These are phyloP conservation scores for Candida quercuum DNA, from an alignment of 805 yeast species.

Conservation along the genomic window DNA sequence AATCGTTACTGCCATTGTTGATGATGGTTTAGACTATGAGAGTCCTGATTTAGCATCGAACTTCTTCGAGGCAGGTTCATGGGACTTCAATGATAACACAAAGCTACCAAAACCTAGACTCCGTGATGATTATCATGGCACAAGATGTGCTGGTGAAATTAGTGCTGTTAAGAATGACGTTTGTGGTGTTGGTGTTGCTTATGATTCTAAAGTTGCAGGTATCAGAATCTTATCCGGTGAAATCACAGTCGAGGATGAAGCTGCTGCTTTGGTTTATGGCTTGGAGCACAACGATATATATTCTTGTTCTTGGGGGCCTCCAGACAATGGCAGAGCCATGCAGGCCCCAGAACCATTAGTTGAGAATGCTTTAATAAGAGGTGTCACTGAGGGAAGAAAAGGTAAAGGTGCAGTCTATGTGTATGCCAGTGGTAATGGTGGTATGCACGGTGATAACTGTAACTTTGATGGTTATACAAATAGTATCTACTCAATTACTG, in stretches of 20 bases:
- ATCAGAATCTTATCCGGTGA: conserved; percentile 80
- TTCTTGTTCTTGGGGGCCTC: conserved; percentile 98
- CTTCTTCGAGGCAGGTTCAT: conserved; percentile 76
- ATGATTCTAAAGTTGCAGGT: conserved; percentile 79
- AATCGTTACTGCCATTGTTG: conserved; percentile 81
- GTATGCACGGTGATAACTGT: conserved; percentile 76
- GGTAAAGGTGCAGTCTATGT: conserved; percentile 86
- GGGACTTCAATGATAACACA: conserved; percentile 83
- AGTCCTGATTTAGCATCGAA: conserved; percentile 66
- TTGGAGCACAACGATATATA: conserved; percentile 85
- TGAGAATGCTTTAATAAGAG: conserved; percentile 76
- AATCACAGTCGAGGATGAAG: conserved; percentile 84
- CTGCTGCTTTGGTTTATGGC: conserved; percentile 77
- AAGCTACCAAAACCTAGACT: conserved; percentile 77
- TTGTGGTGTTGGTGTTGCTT: conserved; percentile 98
- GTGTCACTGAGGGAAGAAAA: conserved; percentile 74
- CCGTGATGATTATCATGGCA: conserved; percentile 86
- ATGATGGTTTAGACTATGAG: conserved; percentile 89
- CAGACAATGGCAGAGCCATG: conserved; percentile 84
- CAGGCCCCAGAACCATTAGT: conserved; percentile 81
- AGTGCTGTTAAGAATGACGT: conserved; percentile 77
- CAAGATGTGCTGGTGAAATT: conserved; percentile 96
- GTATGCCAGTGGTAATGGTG: conserved; percentile 97
- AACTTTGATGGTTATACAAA: conserved; percentile 97
- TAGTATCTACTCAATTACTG: conserved; percentile 89